Conservation (phyloP, 179 eudicot species). For the Heliamphora ciliata region DNA sequence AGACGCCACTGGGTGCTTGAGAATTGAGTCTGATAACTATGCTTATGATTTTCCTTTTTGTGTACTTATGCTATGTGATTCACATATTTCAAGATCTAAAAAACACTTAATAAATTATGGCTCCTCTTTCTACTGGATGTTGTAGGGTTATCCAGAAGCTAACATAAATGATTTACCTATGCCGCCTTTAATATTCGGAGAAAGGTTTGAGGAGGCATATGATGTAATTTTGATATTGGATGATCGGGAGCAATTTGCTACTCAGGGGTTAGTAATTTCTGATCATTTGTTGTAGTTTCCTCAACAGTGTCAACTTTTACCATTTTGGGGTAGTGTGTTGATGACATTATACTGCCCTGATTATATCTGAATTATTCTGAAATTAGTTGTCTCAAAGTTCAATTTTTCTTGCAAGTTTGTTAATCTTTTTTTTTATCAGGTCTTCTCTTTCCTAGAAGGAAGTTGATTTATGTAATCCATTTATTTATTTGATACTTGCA, state of each 20-base stretch:
- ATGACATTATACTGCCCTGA: neutral
- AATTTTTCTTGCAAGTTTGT: neutral
- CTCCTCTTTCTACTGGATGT: slow-evolving; percentile 13
- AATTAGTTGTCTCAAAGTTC: neutral
- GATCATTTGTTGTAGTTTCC: slow-evolving; percentile 1
- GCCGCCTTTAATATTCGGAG: slow-evolving; percentile 74
- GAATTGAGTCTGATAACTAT: neutral
- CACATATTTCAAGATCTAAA: neutral
- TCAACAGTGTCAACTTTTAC: neutral
- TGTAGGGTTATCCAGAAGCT: slow-evolving; percentile 35
- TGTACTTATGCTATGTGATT: neutral
- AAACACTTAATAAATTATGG: neutral
- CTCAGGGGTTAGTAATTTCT: slow-evolving; percentile 48
- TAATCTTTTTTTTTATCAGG: neutral
- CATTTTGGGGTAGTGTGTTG: neutral
- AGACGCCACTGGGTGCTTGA: neutral
- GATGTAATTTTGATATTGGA: slow-evolving; percentile 74
- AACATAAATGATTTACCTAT: slow-evolving; percentile 34
- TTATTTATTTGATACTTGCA: neutral
- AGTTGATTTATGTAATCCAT: neutral
- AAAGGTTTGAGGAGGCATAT: slow-evolving; percentile 71
- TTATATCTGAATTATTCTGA: neutral
- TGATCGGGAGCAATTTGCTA: slow-evolving; percentile 70
- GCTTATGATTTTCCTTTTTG: neutral
- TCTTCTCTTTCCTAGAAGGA: neutral